Percentiles rank a stretch among this genome's conserved stretches.
Evolutionary conservation across 202 grass and related monocot species (phyloP).

Genomic region (Digitaria exilis): DNA sequence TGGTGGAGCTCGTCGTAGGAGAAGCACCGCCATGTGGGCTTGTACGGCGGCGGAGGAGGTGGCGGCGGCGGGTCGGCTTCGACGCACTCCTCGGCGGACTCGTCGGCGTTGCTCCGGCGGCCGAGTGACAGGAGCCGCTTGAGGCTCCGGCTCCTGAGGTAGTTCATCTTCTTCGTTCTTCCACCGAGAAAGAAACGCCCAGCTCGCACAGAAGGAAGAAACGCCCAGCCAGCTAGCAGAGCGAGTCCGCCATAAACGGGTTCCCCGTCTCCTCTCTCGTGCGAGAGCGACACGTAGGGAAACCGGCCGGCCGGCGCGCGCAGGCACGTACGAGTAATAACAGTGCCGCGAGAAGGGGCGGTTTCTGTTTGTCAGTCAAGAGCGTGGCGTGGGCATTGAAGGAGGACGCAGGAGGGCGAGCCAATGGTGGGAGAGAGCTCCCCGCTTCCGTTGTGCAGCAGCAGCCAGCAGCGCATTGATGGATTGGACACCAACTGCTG

Average conservation of each 20-base stretch:
- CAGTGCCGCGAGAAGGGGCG: background rate
- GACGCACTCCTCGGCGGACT: conserved; percentile 47
- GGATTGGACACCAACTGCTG: no score
- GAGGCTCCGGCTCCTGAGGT: conserved; percentile 75
- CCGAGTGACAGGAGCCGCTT: conserved; percentile 83
- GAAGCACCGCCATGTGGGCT: conserved; percentile 82
- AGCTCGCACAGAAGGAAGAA: no score
- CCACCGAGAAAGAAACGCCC: background rate
- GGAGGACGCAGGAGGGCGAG: background rate
- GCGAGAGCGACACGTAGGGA: background rate
- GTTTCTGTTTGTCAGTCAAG: conserved; percentile 6
- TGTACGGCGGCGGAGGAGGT: conserved; percentile 40
- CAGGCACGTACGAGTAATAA: conserved; percentile 18
- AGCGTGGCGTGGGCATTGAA: conserved; percentile 32
- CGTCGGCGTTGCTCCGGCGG: conserved; percentile 60
- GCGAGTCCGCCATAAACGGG: no score
- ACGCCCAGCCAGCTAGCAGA: no score
- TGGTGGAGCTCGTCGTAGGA: conserved; percentile 66
- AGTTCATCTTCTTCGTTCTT: conserved; percentile 46
- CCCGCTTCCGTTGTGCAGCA: background rate
- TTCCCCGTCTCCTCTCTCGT: background rate
- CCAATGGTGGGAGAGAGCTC: background rate
- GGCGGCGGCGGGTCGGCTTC: background rate
- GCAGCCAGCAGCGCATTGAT: conserved; percentile 56
- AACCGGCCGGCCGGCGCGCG: background rate